These are phyloP conservation scores for Chaetomium olivaceum DNA, from an alignment of 2,329 filamentous ascomycete species.

Conservation along the genomic window DNA sequence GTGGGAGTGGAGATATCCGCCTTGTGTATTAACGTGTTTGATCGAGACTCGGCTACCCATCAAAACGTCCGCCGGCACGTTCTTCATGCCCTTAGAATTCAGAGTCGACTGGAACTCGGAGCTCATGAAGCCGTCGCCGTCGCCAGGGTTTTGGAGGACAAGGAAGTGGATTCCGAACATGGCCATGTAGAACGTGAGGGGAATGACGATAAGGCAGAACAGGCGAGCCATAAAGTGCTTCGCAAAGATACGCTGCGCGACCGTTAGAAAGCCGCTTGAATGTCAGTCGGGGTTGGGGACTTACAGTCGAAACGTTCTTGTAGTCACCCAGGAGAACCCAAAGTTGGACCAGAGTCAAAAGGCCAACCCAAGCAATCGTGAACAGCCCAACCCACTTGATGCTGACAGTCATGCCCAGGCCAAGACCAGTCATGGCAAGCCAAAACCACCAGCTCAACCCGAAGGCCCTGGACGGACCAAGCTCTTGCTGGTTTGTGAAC, in stretches of 20 bases:
- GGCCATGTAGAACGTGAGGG: constrained; percentile 84
- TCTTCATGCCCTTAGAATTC: constrained; percentile 95
- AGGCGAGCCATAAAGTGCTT: constrained; percentile 92
- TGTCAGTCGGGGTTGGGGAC: background rate
- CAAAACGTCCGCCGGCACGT: constrained; percentile 87
- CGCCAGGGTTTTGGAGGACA: constrained; percentile 89
- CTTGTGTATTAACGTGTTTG: constrained; percentile 95
- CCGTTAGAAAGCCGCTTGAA: background rate
- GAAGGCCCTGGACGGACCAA: constrained; percentile 86
- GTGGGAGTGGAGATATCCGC: constrained; percentile 96
- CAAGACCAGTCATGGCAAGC: constrained; percentile 82
- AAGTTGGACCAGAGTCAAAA: constrained; percentile 84
- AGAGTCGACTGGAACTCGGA: constrained; percentile 97
- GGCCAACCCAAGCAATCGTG: constrained; percentile 97
- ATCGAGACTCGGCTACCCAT: constrained; percentile 84
- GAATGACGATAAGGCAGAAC: constrained; percentile 90
- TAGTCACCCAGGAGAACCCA: constrained; percentile 93
- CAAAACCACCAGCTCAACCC: constrained; percentile 96
- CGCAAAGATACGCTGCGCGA: constrained; percentile 66
- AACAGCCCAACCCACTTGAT: constrained; percentile 99
- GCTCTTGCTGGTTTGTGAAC: constrained; percentile 96
- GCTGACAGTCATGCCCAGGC: constrained; percentile 85
- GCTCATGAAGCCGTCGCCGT: constrained; percentile 99
- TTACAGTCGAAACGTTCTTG: constrained; percentile 71
- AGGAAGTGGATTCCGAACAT: constrained; percentile 98